phyloP scores from a whole-genome alignment of 148 eudicot species.

The Drosera capensis region DNA sequence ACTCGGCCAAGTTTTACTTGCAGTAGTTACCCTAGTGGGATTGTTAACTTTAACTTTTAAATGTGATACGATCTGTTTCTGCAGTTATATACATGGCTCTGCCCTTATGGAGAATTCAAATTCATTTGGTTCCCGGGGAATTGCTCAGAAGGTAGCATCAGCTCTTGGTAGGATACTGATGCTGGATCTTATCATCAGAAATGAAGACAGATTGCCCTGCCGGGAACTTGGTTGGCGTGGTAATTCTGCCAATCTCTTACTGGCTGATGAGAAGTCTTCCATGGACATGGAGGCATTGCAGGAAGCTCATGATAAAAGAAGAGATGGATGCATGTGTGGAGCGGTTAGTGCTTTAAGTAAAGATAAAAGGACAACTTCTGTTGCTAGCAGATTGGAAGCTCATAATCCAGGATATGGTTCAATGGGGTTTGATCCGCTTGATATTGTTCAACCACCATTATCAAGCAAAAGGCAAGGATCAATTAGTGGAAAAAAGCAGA shows the following conservation, averaged over 20 bases:
- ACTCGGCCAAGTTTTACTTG: too few relatives aligned
- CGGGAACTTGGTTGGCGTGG: constrained; percentile 94
- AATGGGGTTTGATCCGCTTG: constrained; percentile 47
- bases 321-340: constrained; percentile 55
- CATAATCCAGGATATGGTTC: constrained; percentile 29
- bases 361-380: constrained; percentile 64
- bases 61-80: constrained; percentile 7
- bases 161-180: constrained; percentile 86
- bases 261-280: constrained; percentile 54
- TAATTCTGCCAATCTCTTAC: constrained; percentile 69
- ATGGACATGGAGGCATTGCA: constrained; percentile 48
- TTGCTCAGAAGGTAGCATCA: constrained; percentile 60
- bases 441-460: constrained; percentile 31
- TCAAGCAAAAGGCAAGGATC: constrained; percentile 39
- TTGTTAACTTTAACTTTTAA: neutral
- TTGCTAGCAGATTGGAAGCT: constrained; percentile 44
- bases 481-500: constrained; percentile 22
- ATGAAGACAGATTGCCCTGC: constrained; percentile 97
- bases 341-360: constrained; percentile 52
- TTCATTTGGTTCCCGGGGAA: constrained; percentile 57
- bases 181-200: constrained; percentile 92
- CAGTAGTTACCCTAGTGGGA: neutral
- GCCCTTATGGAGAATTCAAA: constrained; percentile 70
- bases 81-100: constrained; percentile 92
- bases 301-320: constrained; percentile 68